phyloP scores from a whole-genome alignment of 2,329 filamentous ascomycete genomes.

The Didymosphaeria variabile region DNA sequence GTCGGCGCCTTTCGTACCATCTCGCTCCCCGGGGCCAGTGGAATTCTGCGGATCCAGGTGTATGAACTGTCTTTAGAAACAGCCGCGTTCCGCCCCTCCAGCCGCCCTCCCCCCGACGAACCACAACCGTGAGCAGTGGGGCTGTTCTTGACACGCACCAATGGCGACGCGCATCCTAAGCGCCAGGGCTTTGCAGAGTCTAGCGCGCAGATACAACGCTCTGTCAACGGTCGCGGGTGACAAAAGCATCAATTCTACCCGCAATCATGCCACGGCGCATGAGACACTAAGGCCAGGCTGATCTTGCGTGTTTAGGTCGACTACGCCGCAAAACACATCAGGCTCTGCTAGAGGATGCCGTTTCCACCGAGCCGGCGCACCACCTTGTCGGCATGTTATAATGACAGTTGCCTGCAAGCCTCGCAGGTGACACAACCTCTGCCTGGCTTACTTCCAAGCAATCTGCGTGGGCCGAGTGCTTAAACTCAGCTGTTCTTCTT shows the following conservation, averaged over 20 bases:
- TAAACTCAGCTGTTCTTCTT: constrained; percentile 30
- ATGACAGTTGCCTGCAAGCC: constrained; percentile 41
- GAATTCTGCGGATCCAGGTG: constrained; percentile 4
- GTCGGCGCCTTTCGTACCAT: background rate
- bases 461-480: constrained; percentile 23
- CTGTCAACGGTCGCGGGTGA: constrained; percentile 9
- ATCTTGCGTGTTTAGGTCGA: constrained; percentile 29
- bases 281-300: constrained; percentile 24
- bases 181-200: constrained; percentile 21
- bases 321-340: constrained; percentile 25
- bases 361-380: constrained; percentile 18
- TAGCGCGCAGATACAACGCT: constrained; percentile 23
- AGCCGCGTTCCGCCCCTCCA: constrained; percentile 22
- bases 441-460: constrained; percentile 22
- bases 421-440: constrained; percentile 39
- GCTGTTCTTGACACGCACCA: constrained; percentile 20
- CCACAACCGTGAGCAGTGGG: constrained; percentile 13
- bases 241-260: constrained; percentile 12
- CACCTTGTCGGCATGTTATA: constrained; percentile 34
- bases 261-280: constrained; percentile 31
- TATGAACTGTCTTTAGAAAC: constrained; percentile 23
- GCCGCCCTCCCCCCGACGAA: constrained; percentile 19
- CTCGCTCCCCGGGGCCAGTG: constrained; percentile 9
- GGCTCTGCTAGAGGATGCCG: constrained; percentile 18
- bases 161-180: constrained; percentile 21